Evolutionary conservation across 495 filamentous ascomycete genomes (phyloP), one percentile per base, ranked within the genome.

Genomic region (Hypoxylon perforatum): DNA sequence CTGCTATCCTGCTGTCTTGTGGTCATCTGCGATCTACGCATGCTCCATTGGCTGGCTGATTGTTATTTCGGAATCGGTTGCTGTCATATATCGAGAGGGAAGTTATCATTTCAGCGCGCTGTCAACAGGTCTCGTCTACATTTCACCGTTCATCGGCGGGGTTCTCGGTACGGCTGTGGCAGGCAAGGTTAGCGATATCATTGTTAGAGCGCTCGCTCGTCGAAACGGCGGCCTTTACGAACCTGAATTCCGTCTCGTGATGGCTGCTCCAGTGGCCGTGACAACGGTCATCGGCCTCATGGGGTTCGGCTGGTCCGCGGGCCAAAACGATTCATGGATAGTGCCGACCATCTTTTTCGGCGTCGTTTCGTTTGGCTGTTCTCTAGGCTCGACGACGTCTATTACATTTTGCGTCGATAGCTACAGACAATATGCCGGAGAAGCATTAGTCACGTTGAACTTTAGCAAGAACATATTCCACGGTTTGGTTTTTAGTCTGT

Each of bases 11-110:
- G 84, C 91, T 0, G 90, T 99, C 12, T 86, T 99, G 19, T 99
- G 94, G 94, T 94, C 91, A 36, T 81, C 93, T 0, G 82, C 91
- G 0, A 88, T 97, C 28, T 99, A 99, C 75, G 80, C 93, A 0
- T 87, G 95, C 65, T 93, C 91, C 4, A 86, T 97, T n/a, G 94
- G 94, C 15, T 97, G 94, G 95, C 81, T 99, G 44, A 97, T 99
- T 61, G 91, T 97, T 25, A 86, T 97, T 11, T 97, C 95, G 1
- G 93, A 97, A 76, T 90, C 90, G 0, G 87, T 97, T 0, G 86
- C 91, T 0, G 80, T 85, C 44, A 91, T 96, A 63, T 97, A 90
- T 77, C 86, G 91, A 53, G 81, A 85, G 51, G 78, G 83, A 0
- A 77, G 80, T 6, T 97, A 97, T 77, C 81, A 92, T 50, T 97